Percentiles rank a stretch among this genome's conserved stretches.
These are phyloP conservation scores for Pinguiococcus pyrenoidosus DNA, from an alignment of 108 stramenopile species.

Conservation along the genomic window DNA sequence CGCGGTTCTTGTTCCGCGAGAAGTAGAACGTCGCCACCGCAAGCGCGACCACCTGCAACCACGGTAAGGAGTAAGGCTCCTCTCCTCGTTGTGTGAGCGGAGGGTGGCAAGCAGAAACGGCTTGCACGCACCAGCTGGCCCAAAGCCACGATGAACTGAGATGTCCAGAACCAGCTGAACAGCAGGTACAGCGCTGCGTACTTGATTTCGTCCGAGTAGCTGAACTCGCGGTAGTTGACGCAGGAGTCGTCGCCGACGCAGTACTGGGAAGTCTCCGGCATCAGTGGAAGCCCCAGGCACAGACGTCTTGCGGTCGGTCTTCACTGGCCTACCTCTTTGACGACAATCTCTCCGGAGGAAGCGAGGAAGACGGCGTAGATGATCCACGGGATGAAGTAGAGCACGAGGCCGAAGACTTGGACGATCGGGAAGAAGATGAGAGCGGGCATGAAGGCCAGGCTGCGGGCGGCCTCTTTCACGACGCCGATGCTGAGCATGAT, in stretches of 20 bases:
- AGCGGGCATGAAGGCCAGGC: constrained; percentile 58
- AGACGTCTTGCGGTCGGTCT: too few relatives aligned
- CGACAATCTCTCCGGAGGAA: constrained; percentile 52
- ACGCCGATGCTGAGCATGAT: constrained; percentile 69
- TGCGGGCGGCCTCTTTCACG: constrained; percentile 62
- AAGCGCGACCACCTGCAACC: constrained; percentile 67
- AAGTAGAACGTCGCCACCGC: constrained; percentile 66
- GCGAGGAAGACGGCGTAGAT: constrained; percentile 51
- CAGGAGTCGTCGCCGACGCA: neutral
- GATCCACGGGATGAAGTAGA: constrained; percentile 47
- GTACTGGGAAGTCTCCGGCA: neutral
- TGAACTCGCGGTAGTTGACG: constrained; percentile 10
- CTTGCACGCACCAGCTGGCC: constrained; percentile 79
- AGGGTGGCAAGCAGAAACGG: too few relatives aligned
- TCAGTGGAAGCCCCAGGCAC: too few relatives aligned
- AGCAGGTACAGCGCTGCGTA: constrained; percentile 54
- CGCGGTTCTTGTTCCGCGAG: constrained; percentile 44
- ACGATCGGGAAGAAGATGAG: constrained; percentile 57
- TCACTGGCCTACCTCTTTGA: neutral
- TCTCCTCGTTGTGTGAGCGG: too few relatives aligned
- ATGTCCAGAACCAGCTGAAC: constrained; percentile 81
- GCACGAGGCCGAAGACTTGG: constrained; percentile 41
- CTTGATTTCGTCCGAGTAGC: constrained; percentile 25
- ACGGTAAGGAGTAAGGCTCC: too few relatives aligned
- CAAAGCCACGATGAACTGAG: constrained; percentile 72